A percentile compares a stretch with the other conserved stretches of the same genome.
phyloP scores from a whole-genome alignment of 441 rosid species.

The Raphanus hybrid region DNA sequence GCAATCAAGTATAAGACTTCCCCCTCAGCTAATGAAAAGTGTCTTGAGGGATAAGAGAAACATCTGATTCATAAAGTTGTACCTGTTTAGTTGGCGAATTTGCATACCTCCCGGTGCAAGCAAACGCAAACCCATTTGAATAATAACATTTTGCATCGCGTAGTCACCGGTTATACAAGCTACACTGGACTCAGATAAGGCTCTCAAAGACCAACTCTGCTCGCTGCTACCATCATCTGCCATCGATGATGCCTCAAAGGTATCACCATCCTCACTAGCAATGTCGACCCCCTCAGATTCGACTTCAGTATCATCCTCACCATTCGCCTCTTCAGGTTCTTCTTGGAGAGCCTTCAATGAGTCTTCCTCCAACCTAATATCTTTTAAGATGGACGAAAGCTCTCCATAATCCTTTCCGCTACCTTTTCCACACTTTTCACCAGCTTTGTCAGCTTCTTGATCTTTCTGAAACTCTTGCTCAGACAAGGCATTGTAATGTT shows the following conservation, averaged over 20 bases:
- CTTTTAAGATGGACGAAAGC: conserved; percentile 55
- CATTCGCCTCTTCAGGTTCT: conserved; percentile 33
- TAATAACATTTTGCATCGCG: conserved; percentile 97
- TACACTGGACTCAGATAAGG: conserved; percentile 87
- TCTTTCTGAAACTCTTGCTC: conserved; percentile 70
- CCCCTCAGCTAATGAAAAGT: not conserved
- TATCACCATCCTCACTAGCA: conserved; percentile 60
- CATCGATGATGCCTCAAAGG: conserved; percentile 56
- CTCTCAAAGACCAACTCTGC: conserved; percentile 85
- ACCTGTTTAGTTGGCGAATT: conserved; percentile 89
- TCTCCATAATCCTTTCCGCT: conserved; percentile 42
- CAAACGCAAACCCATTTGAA: conserved; percentile 87
- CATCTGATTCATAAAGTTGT: not conserved
- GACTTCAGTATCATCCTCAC: conserved; percentile 31
- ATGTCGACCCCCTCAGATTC: conserved; percentile 13
- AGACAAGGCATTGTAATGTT: conserved; percentile 49
- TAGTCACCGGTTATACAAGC: conserved; percentile 93
- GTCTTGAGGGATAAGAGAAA: not conserved
- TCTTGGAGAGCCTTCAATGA: conserved; percentile 50
- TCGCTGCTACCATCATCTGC: conserved; percentile 80
- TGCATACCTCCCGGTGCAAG: conserved; percentile 93
- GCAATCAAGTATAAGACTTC: conserved; percentile 11
- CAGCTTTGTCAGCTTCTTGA: conserved; percentile 45
- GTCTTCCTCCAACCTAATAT: conserved; percentile 77
- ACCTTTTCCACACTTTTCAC: conserved; percentile 30